A percentile compares a stretch with the other conserved stretches of the same genome.
These are phyloP conservation scores for Raphidocelis subcapitata DNA, from an alignment of 139 green algal genomes.

Conservation along the genomic window DNA sequence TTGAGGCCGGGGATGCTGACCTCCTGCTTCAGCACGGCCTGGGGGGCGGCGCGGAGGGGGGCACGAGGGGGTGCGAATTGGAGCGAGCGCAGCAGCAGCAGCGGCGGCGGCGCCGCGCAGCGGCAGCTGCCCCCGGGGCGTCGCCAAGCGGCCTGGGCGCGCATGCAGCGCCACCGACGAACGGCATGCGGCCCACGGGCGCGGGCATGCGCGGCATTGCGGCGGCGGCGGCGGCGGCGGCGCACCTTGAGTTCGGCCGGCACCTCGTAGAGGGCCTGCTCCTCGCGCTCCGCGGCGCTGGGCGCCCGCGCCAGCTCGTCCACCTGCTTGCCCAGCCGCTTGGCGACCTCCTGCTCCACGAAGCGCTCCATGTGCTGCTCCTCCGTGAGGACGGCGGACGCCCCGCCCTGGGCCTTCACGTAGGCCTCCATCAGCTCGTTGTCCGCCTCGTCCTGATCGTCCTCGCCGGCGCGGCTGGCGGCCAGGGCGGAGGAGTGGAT, in stretches of 20 bases:
- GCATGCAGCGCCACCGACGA: too few species aligned
- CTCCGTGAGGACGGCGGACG: conserved; percentile 24
- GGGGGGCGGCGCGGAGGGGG: not conserved
- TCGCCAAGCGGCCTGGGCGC: too few species aligned
- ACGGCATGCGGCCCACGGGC: too few species aligned
- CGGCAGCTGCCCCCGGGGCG: too few species aligned
- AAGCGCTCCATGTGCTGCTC: conserved; percentile 34
- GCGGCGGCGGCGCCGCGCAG: conserved; percentile 11
- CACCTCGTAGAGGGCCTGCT: conserved; percentile 62
- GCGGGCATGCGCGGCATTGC: too few species aligned
- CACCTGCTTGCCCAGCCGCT: conserved; percentile 52
- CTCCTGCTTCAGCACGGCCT: conserved; percentile 24
- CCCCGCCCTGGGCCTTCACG: conserved; percentile 24
- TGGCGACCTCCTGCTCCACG: conserved; percentile 66
- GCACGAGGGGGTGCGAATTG: not conserved
- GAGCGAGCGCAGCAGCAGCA: not conserved
- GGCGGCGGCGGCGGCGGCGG: not conserved
- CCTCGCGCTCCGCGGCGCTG: conserved; percentile 32
- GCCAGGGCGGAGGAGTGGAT: conserved; percentile 35
- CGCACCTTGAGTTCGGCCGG: conserved; percentile 60
- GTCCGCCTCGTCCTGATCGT: conserved; percentile 24
- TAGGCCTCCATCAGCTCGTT: conserved; percentile 46
- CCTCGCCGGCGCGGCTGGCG: conserved; percentile 5
- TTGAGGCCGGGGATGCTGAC: conserved; percentile 51
- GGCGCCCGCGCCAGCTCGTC: conserved; percentile 7